Conservation (phyloP, 805 yeast species). For the Saccharomycopsis babjevae region DNA sequence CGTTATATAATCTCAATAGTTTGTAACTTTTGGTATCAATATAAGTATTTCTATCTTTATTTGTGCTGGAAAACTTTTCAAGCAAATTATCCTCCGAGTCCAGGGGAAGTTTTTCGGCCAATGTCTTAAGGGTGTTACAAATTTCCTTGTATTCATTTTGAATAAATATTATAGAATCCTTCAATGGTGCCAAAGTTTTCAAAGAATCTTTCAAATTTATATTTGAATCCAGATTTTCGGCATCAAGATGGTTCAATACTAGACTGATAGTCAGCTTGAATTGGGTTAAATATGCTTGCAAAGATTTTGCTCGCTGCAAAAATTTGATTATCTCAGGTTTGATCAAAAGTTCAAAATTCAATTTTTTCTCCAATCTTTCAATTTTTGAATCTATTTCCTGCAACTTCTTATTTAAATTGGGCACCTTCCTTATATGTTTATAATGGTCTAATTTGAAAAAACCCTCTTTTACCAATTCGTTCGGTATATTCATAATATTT, state of each 20-base stretch:
- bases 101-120: slow-evolving; percentile 9
- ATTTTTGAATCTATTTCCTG: slow-evolving; percentile 27
- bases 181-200: slow-evolving; percentile 33
- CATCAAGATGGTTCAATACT: slow-evolving; percentile 20
- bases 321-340: slow-evolving; percentile 33
- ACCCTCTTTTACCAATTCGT: slow-evolving; percentile 52
- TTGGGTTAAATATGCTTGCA: slow-evolving; percentile 26
- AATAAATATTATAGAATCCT: slow-evolving; percentile 37
- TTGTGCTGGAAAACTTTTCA: background rate
- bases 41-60: slow-evolving; percentile 27
- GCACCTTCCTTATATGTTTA: slow-evolving; percentile 32
- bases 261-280: slow-evolving; percentile 27
- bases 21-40: slow-evolving; percentile 28
- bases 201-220: slow-evolving; percentile 24
- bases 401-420: slow-evolving; percentile 19
- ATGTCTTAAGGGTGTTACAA: slow-evolving; percentile 19
- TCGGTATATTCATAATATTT: slow-evolving; percentile 65
- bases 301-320: slow-evolving; percentile 29
- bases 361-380: slow-evolving; percentile 27
- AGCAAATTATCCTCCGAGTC: background rate
- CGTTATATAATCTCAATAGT: slow-evolving; percentile 20
- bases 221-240: slow-evolving; percentile 18
- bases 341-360: slow-evolving; percentile 35
- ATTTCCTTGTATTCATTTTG: slow-evolving; percentile 32
- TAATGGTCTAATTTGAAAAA: slow-evolving; percentile 64